Conservation (phyloP, 768 basidiomycete species). For the Leucocoprinus sp. region DNA sequence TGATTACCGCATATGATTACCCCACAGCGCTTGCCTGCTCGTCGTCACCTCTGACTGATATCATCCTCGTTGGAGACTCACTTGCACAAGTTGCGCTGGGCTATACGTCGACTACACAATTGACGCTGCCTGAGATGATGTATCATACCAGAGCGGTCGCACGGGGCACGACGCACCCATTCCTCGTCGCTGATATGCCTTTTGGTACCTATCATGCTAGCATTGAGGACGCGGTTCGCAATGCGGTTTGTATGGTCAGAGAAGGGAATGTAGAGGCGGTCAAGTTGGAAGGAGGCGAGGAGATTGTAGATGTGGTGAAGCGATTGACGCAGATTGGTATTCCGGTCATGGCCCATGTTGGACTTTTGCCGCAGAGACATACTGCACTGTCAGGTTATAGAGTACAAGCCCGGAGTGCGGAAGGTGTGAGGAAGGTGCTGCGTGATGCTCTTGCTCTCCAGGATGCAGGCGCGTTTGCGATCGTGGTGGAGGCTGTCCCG, state of each 20-base stretch:
- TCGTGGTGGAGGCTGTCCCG: conserved; percentile 90
- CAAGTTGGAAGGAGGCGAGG: conserved; percentile 87
- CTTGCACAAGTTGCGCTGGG: conserved; percentile 95
- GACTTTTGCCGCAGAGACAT: conserved; percentile 85
- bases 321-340: conserved; percentile 73
- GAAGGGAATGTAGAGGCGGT: conserved; percentile 83
- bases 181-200: conserved; percentile 93
- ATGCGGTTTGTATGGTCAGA: conserved; percentile 73
- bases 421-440: conserved; percentile 53
- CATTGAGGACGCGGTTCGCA: conserved; percentile 55
- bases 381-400: conserved; percentile 79
- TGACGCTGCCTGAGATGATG: conserved; percentile 88
- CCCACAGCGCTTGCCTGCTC: conserved; percentile 71
- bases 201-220: conserved; percentile 81
- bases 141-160: conserved; percentile 86
- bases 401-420: conserved; percentile 74
- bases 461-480: conserved; percentile 78
- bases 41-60: conserved; percentile 57
- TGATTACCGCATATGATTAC: conserved; percentile 95
- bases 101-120: conserved; percentile 73
- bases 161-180: conserved; percentile 73
- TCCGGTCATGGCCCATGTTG: conserved; percentile 92
- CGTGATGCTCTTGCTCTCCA: conserved; percentile 63
- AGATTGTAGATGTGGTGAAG: conserved; percentile 62
- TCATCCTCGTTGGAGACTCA: conserved; percentile 92